Base-by-base conservation (phyloP, 108 stramenopile genomes). In the Schizochytrium sp. region DNA sequence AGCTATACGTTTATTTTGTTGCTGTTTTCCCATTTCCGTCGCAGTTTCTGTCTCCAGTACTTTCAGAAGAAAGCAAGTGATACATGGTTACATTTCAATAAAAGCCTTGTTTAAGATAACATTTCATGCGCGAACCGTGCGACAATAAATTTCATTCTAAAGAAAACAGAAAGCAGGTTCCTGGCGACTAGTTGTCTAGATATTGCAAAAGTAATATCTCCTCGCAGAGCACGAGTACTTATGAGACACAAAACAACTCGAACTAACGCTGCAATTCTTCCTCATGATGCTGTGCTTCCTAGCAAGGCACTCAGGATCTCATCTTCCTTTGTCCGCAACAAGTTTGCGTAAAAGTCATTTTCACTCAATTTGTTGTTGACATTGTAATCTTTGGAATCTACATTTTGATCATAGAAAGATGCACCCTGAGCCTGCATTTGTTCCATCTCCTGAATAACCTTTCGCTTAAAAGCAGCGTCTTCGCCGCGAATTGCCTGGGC, bases 401-500 rank as follows among this genome's bases (percentile, higher is more conserved):
- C 57, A 17, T 17, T 17, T 58, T 17, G 28, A 28, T 28, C 57
- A 17, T 58, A 10, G 57, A 10, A 10, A 10, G 57, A 10, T 10
- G 10, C 57, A 17, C 57, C 57, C 57, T 10, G 57, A 10, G 57
- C 57, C 17, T 17, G 57, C 57, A 28, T 28, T 28, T 28, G 57
- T 10, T 58, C 64, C 0, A 69, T 38, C 12, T 12, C 64, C 42
- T 7, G 42, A 8, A 69, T 2, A 44, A 38, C 44, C 64, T 69
- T 69, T 38, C 64, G 64, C 64, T 69, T 69, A 44, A 69, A 69
- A 8, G 64, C 64, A 7, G 64, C 64, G 64, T 69, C 64, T 44
- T 69, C 12, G 12, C 42, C 12, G 42, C 44, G 64, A 15, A 69
- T 69, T 7, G 8, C 40, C 28, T 69, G 64, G 5, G 64, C 7